These are phyloP conservation scores for Amanita phalloides DNA, from an alignment of 768 basidiomycete species.

Conservation along the genomic window DNA sequence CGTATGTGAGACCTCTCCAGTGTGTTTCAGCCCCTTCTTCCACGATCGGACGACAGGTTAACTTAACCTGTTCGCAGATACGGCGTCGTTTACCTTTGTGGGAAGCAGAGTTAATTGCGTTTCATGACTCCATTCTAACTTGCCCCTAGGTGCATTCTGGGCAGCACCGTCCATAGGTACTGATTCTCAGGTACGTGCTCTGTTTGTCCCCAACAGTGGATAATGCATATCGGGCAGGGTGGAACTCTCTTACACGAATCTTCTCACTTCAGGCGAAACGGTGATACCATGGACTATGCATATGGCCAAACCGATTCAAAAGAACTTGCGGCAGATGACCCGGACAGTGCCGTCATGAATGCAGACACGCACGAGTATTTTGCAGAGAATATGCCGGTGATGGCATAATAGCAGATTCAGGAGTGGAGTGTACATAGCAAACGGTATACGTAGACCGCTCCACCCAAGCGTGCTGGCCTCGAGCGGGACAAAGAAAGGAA, in stretches of 20 bases:
- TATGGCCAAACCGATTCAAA: constrained; percentile 34
- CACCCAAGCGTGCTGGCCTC: too few relatives aligned
- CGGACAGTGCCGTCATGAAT: constrained; percentile 25
- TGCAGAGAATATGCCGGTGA: constrained; percentile 32
- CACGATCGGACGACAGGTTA: background rate
- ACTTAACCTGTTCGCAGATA: background rate
- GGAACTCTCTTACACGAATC: constrained; percentile 32
- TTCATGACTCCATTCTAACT: background rate
- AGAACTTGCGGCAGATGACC: constrained; percentile 27
- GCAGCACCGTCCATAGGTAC: constrained; percentile 5
- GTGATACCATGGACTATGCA: constrained; percentile 31
- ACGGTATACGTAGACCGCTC: too few relatives aligned
- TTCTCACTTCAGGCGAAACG: constrained; percentile 35
- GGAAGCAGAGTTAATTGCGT: background rate
- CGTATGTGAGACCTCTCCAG: constrained; percentile 24
- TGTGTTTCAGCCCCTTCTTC: constrained; percentile 9
- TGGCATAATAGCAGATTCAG: background rate
- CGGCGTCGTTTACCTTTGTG: constrained; percentile 9
- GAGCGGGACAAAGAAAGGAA: background rate
- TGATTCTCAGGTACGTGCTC: constrained; percentile 6
- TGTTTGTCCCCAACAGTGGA: too few relatives aligned
- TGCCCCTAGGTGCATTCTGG: constrained; percentile 6
- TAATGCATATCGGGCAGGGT: background rate
- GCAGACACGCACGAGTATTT: constrained; percentile 43
- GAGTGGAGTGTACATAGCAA: background rate